Conservation (phyloP, 2,329 filamentous ascomycete genomes). For the Calonectria leucothoes region DNA sequence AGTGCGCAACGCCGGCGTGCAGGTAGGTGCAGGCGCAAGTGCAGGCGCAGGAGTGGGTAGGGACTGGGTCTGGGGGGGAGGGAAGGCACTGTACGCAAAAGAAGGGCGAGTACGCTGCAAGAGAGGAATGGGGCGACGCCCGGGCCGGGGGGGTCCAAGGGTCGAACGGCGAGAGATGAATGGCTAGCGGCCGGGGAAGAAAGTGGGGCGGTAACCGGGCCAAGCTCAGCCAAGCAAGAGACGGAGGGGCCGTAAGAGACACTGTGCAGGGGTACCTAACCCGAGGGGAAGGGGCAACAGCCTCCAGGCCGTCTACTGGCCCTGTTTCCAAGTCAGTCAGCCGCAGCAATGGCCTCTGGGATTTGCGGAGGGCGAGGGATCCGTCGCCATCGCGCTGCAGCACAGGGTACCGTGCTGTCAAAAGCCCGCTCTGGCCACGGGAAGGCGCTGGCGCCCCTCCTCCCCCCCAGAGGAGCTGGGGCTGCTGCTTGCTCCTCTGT, state of each 20-base stretch:
- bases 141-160: conserved; percentile 20
- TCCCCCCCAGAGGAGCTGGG: not conserved
- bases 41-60: conserved; percentile 24
- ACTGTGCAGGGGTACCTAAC: conserved; percentile 42
- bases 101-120: conserved; percentile 15
- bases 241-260: conserved; percentile 31
- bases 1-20: conserved; percentile 1
- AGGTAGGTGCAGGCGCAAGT: conserved; percentile 26
- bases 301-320: not conserved
- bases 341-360: not conserved
- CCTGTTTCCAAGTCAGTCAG: conserved; percentile 7
- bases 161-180: conserved; percentile 8
- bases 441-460: not conserved
- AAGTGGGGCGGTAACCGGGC: conserved; percentile 12
- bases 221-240: conserved; percentile 23
- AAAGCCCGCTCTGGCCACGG: not conserved
- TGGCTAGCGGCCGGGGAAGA: conserved; percentile 29
- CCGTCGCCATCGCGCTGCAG: not conserved
- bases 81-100: conserved; percentile 11
- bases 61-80: not conserved
- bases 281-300: not conserved
- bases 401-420: conserved; percentile 2
- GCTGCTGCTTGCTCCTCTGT: not conserved
- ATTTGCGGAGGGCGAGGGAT: conserved; percentile 2
- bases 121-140: conserved; percentile 20